A percentile compares a stretch with the other conserved stretches of the same genome.
These are phyloP conservation scores for Phlyctochytrium arcticum DNA, from an alignment of 192 early-diverging fungal species.

Conservation along the genomic window DNA sequence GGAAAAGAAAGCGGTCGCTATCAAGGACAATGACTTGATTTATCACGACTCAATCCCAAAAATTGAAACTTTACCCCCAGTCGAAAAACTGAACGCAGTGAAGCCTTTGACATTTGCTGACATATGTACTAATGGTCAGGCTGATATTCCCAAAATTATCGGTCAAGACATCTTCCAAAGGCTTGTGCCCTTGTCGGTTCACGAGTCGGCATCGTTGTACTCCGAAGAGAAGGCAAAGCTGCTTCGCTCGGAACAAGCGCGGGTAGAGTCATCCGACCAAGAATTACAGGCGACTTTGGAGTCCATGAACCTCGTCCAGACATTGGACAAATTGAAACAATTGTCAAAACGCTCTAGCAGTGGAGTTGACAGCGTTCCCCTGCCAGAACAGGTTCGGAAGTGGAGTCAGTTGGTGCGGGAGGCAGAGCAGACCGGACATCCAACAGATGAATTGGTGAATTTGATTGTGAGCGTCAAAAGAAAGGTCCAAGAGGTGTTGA, in stretches of 20 bases:
- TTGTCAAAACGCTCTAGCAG: slow-evolving; percentile 32
- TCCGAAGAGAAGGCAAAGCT: slow-evolving; percentile 96
- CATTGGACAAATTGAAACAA: slow-evolving; percentile 74
- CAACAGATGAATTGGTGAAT: slow-evolving; percentile 53
- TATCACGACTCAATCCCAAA: slow-evolving; percentile 86
- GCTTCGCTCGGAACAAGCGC: slow-evolving; percentile 73
- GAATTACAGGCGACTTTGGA: slow-evolving; percentile 80
- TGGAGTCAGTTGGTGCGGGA: slow-evolving; percentile 55
- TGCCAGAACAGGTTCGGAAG: slow-evolving; percentile 24
- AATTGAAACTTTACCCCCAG: slow-evolving; percentile 68
- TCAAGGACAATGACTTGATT: slow-evolving; percentile 93
- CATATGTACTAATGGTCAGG: slow-evolving; percentile 57
- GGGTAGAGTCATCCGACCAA: slow-evolving; percentile 74
- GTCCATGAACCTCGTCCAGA: slow-evolving; percentile 79
- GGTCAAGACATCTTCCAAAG: slow-evolving; percentile 84
- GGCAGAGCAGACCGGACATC: slow-evolving; percentile 20
- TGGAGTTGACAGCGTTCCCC: slow-evolving; percentile 3
- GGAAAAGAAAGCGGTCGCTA: slow-evolving; percentile 66
- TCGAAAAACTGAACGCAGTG: slow-evolving; percentile 84
- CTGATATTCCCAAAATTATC: slow-evolving; percentile 80
- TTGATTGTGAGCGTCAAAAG: slow-evolving; percentile 63
- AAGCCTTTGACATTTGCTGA: slow-evolving; percentile 75
- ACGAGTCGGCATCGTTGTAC: slow-evolving; percentile 89
- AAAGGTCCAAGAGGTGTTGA: slow-evolving; percentile 60
- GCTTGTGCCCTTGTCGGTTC: slow-evolving; percentile 89